Evolutionary conservation across 768 basidiomycete genomes (phyloP).

Genomic region (Rhodosporidiobolus odoratus): DNA sequence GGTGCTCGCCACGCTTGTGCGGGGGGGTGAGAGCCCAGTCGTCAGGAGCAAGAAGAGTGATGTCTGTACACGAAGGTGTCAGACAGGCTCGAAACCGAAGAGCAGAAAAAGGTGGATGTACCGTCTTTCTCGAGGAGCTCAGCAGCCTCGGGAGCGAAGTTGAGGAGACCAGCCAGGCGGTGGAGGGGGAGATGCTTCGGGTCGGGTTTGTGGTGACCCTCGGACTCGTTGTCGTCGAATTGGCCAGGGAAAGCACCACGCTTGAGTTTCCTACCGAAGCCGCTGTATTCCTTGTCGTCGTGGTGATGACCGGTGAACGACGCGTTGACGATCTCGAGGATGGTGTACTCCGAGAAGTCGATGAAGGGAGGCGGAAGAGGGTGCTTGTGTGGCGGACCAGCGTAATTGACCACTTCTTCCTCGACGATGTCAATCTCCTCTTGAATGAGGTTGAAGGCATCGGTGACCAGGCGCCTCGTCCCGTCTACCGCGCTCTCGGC

Average conservation of each 20-base stretch:
- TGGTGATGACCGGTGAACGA: constrained; percentile 25
- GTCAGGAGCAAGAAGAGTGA: constrained; percentile 42
- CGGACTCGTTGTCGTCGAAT: constrained; percentile 3
- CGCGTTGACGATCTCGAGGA: constrained; percentile 42
- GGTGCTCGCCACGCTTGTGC: constrained; percentile 1
- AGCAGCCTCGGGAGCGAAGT: constrained; percentile 24
- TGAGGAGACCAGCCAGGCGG: constrained; percentile 36
- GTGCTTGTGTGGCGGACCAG: not conserved
- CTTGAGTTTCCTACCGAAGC: not conserved
- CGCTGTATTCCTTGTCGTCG: not conserved
- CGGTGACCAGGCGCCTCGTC: not conserved
- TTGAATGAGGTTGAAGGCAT: not conserved
- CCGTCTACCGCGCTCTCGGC: not conserved
- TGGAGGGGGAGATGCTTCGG: constrained; percentile 35
- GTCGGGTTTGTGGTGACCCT: constrained; percentile 18
- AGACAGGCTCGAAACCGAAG: not conserved
- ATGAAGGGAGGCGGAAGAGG: constrained; percentile 23
- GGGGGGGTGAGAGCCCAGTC: constrained; percentile 37
- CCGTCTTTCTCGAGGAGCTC: constrained; percentile 11
- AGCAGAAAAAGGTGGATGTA: not conserved
- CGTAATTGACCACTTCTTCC: not conserved
- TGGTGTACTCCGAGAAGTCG: constrained; percentile 38
- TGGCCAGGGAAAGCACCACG: not conserved
- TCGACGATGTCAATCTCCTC: not conserved
- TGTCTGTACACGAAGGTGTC: not conserved